phyloP scores from a whole-genome alignment of 139 green algal species.

The Closterium sp. region DNA sequence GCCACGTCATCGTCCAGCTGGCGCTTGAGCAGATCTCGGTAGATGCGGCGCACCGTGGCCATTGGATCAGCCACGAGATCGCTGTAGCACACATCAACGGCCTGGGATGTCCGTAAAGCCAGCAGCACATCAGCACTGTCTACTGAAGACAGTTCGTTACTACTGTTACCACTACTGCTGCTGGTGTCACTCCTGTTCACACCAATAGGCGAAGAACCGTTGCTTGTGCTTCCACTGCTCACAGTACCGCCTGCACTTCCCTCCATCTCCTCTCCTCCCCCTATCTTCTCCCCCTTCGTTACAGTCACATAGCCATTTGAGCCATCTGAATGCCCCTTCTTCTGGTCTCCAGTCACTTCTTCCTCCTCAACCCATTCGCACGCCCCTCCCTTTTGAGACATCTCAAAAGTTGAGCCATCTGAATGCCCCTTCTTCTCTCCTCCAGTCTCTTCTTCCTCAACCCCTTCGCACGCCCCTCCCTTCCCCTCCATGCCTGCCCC shows the following conservation, averaged over 20 bases:
- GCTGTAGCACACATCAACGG: background rate
- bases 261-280: background rate
- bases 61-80: background rate
- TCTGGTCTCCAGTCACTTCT: background rate
- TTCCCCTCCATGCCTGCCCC: background rate
- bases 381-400: too few relatives aligned
- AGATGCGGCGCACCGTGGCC: background rate
- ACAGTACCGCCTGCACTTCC: background rate
- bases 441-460: too few relatives aligned
- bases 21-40: background rate
- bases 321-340: too few relatives aligned
- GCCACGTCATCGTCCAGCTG: background rate
- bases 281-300: background rate
- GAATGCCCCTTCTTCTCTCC: too few relatives aligned
- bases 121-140: background rate
- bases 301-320: background rate
- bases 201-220: too few relatives aligned
- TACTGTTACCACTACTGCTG: background rate
- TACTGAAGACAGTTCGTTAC: background rate
- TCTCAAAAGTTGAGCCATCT: too few relatives aligned
- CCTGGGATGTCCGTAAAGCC: background rate
- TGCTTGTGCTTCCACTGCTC: background rate
- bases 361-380: background rate
- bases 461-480: too few relatives aligned
- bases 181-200: background rate